Percentiles rank a stretch among this genome's conserved stretches.
Conservation (phyloP, 352 stramenopile genomes). For the Pythium aristosporum region DNA sequence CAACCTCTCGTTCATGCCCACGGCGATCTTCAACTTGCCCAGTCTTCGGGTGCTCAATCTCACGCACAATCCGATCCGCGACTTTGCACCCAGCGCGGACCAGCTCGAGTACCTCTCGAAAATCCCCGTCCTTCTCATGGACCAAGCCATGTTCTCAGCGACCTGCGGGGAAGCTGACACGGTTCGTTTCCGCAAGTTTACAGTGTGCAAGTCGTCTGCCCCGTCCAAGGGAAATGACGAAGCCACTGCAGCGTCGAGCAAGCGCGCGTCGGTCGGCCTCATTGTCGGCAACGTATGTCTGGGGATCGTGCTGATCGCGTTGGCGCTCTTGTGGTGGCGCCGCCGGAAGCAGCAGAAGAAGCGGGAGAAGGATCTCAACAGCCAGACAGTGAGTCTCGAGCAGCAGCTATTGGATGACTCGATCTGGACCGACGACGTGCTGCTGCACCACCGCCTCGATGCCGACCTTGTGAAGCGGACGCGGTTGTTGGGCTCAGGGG, state of each 20-base stretch:
- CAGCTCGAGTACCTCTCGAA: neutral
- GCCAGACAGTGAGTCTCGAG: neutral
- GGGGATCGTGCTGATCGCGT: neutral
- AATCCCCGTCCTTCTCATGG: neutral
- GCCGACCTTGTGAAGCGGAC: neutral
- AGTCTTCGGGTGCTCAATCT: neutral
- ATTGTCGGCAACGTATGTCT: neutral
- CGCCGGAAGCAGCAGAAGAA: neutral
- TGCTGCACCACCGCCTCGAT: constrained; percentile 11
- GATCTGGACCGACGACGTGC: constrained; percentile 1
- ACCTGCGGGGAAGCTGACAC: neutral
- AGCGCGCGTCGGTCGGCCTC: neutral
- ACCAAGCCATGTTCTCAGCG: neutral
- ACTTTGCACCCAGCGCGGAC: neutral
- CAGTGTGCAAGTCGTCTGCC: neutral
- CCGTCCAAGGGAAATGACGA: neutral
- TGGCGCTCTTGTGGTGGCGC: neutral
- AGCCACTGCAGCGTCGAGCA: neutral
- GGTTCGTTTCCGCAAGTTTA: neutral
- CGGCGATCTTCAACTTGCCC: neutral
- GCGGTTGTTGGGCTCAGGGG: constrained; percentile 5
- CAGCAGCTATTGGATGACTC: neutral
- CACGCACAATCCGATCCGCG: constrained; percentile 1
- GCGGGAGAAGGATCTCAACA: neutral
- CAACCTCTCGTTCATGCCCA: neutral